Conservation (phyloP, 2,329 filamentous ascomycete genomes). For the Paracamarosporium sp. region DNA sequence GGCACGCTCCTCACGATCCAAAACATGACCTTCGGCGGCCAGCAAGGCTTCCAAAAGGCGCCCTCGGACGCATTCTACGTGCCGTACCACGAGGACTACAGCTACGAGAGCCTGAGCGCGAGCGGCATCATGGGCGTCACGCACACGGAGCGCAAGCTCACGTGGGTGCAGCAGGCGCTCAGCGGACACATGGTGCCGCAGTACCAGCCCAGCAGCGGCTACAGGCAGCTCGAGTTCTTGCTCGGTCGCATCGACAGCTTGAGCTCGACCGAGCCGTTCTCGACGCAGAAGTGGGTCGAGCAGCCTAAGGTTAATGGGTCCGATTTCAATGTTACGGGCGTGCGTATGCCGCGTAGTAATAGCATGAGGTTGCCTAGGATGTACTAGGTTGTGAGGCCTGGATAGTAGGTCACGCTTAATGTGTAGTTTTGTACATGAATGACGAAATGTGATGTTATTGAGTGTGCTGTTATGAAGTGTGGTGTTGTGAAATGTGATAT, state of each 20-base stretch:
- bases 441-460: not conserved
- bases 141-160: slow-evolving; percentile 78
- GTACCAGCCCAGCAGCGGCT: slow-evolving; percentile 72
- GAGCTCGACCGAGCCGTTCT: slow-evolving; percentile 41
- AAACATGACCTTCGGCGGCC: slow-evolving; percentile 81
- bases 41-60: slow-evolving; percentile 69
- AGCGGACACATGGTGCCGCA: slow-evolving; percentile 73
- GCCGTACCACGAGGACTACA: slow-evolving; percentile 64
- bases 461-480: too few species aligned
- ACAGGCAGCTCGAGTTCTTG: slow-evolving; percentile 76
- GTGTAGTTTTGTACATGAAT: not conserved
- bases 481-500: too few species aligned
- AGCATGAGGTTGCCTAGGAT: not conserved
- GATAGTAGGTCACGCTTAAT: not conserved
- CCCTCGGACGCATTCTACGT: slow-evolving; percentile 72
- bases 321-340: not conserved
- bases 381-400: not conserved
- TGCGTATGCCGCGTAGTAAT: not conserved
- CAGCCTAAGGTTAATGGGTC: slow-evolving; percentile 17
- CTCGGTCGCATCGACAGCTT: slow-evolving; percentile 72
- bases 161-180: slow-evolving; percentile 69
- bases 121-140: slow-evolving; percentile 73
- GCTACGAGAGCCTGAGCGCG: slow-evolving; percentile 59
- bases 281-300: slow-evolving; percentile 22
- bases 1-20: slow-evolving; percentile 76